Conservation (phyloP, 139 green algal species). For the Chlorella sp. region DNA sequence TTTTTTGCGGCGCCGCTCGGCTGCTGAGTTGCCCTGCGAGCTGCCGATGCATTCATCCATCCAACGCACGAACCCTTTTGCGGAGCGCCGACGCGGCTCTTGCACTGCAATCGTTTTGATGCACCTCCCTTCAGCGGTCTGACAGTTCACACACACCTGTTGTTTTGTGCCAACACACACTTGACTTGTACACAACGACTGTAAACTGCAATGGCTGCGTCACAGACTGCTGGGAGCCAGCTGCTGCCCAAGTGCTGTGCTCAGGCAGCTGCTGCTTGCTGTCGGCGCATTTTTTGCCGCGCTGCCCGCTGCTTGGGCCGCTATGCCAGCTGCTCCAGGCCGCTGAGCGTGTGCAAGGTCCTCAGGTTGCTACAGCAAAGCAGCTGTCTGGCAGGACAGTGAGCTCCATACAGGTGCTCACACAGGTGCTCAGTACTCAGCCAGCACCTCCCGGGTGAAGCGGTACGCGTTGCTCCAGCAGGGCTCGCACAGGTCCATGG, state of each 20-base stretch:
- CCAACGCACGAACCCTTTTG: neutral
- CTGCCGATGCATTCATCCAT: neutral
- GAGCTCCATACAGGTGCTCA: no score
- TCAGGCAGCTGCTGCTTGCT: no score
- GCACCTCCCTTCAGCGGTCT: no score
- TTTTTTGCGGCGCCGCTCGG: neutral
- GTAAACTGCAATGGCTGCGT: neutral
- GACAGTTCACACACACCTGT: neutral
- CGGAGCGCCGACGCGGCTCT: neutral
- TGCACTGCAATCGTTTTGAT: neutral
- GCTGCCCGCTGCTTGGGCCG: no score
- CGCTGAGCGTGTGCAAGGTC: no score
- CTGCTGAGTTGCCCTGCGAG: no score
- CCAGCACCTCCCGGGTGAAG: slow-evolving; percentile 73
- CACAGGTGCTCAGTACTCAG: slow-evolving; percentile 36
- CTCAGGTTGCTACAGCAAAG: no score
- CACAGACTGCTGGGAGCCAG: neutral
- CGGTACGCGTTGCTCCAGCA: slow-evolving; percentile 77
- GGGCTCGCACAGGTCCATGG: slow-evolving; percentile 70
- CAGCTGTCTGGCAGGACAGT: no score
- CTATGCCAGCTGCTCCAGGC: no score
- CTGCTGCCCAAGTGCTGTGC: no score
- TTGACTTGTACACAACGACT: no score
- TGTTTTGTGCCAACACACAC: neutral
- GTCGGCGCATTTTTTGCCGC: no score